phyloP scores from a whole-genome alignment of 257 asterid genomes.

The Buddleja alternifolia region DNA sequence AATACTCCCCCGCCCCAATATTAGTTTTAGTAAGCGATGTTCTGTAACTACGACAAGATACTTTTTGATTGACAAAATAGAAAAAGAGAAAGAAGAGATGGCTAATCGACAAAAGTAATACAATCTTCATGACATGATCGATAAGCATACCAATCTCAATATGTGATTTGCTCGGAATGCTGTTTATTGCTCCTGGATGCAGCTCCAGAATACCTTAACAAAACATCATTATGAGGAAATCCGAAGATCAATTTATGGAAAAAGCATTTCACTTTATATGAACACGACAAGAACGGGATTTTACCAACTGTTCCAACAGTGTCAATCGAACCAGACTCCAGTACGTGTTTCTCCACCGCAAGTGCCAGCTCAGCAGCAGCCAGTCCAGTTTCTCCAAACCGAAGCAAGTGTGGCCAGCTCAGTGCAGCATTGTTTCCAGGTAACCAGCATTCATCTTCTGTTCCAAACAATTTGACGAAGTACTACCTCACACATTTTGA shows the following conservation, averaged over 20 bases:
- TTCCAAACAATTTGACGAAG: conserved; percentile 36
- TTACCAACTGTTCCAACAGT: conserved; percentile 98
- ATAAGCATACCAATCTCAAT: conserved; percentile 74
- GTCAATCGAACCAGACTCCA: conserved; percentile 88
- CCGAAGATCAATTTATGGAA: not conserved
- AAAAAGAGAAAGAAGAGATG: too few relatives aligned
- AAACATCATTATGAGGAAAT: conserved; percentile 4
- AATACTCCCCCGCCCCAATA: too few relatives aligned
- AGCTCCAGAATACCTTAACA: conserved; percentile 83
- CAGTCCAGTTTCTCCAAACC: too few relatives aligned
- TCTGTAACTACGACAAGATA: too few relatives aligned
- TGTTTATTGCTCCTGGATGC: conserved; percentile 98
- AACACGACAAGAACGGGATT: not conserved
- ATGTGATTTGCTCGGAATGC: conserved; percentile 96
- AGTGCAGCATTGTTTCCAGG: too few relatives aligned
- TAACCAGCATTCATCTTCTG: too few relatives aligned
- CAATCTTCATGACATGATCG: not conserved
- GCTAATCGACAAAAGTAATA: too few relatives aligned
- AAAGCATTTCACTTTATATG: not conserved
- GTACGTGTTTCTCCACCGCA: conserved; percentile 88
- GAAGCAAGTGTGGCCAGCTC: too few relatives aligned
- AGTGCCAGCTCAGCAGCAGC: conserved; percentile 97
- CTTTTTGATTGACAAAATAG: too few relatives aligned
- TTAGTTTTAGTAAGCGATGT: too few relatives aligned
- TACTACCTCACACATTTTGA: too few relatives aligned